Evolutionary conservation across 2,329 filamentous ascomycete species (phyloP).

Genomic region (Chaetomium globosum): DNA sequence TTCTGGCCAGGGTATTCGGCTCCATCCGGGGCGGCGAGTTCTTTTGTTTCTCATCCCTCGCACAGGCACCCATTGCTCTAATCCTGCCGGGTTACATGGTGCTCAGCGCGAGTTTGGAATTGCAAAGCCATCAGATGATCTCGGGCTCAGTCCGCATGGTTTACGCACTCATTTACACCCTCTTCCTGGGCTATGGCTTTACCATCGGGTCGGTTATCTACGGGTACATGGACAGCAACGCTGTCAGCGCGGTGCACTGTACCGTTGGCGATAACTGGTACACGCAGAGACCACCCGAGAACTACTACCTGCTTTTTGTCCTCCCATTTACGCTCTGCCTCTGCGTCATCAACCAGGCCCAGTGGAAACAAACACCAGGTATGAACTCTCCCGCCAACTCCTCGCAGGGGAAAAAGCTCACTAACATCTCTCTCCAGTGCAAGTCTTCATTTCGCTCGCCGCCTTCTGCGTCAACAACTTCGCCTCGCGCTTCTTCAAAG

Average conservation of each 20-base stretch:
- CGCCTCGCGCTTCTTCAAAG: conserved; percentile 65
- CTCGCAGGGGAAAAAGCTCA: too few relatives aligned
- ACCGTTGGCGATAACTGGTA: conserved; percentile 34
- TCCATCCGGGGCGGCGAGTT: conserved; percentile 61
- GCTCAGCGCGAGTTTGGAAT: conserved; percentile 58
- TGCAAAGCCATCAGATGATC: conserved; percentile 69
- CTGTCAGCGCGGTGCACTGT: conserved; percentile 53
- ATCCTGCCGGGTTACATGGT: conserved; percentile 75
- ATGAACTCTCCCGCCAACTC: conserved; percentile 1
- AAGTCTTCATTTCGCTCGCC: conserved; percentile 71
- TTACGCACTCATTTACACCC: conserved; percentile 72
- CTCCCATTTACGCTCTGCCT: conserved; percentile 68
- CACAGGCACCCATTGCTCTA: conserved; percentile 74
- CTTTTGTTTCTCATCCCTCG: conserved; percentile 72
- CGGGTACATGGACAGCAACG: conserved; percentile 60
- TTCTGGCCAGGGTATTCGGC: conserved; percentile 68
- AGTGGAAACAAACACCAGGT: conserved; percentile 57
- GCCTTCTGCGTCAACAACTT: conserved; percentile 79
- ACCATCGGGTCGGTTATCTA: conserved; percentile 68
- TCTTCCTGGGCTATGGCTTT: conserved; percentile 73
- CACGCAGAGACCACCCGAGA: conserved; percentile 49
- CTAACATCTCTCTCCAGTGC: conserved; percentile 52
- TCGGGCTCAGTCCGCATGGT: conserved; percentile 74
- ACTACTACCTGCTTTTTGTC: conserved; percentile 61
- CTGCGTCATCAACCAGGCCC: conserved; percentile 67